These are phyloP conservation scores for Colletotrichum gloeosporioides DNA, from an alignment of 2,329 filamentous ascomycete genomes.

Conservation along the genomic window DNA sequence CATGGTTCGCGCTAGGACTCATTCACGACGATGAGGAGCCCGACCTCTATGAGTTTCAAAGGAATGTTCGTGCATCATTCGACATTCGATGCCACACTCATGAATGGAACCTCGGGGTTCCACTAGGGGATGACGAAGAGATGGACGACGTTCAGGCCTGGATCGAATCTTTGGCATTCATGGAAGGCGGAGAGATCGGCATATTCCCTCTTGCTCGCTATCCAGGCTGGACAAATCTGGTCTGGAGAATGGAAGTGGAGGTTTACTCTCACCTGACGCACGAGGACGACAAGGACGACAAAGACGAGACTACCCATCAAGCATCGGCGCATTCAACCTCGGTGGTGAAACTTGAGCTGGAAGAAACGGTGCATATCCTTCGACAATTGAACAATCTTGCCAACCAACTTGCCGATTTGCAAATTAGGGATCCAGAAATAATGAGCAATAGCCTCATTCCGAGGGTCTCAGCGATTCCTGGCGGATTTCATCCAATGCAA, in stretches of 20 bases:
- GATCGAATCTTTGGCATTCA: neutral
- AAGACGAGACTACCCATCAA: no score
- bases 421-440: fast-evolving
- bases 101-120: neutral
- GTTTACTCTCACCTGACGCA: neutral
- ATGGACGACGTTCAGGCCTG: neutral
- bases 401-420: neutral
- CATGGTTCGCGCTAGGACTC: neutral
- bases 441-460: fast-evolving
- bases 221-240: neutral
- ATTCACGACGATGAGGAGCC: neutral
- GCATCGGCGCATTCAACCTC: neutral
- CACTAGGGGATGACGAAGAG: neutral
- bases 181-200: neutral
- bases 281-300: no score
- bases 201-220: neutral
- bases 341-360: neutral
- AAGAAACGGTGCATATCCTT: neutral
- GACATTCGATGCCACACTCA: neutral
- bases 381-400: neutral
- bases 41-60: neutral
- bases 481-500: neutral
- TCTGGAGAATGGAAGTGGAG: neutral
- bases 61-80: neutral
- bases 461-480: neutral